These are phyloP conservation scores for Galerina sulciceps DNA, from an alignment of 768 basidiomycete genomes.

Conservation along the genomic window DNA sequence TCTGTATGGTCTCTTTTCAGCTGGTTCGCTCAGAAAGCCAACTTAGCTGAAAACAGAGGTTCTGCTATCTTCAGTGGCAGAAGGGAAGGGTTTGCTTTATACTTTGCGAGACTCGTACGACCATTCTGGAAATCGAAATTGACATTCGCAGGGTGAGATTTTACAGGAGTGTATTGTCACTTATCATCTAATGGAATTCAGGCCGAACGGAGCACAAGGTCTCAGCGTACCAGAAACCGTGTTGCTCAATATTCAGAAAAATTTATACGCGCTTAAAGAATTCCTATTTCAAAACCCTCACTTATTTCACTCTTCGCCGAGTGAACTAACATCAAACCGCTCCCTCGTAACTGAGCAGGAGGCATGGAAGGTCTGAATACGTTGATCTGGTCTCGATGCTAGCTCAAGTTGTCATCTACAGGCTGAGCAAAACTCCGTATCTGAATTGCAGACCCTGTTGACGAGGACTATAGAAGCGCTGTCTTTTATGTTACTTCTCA, in stretches of 20 bases:
- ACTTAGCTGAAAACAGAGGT: constrained; percentile 66
- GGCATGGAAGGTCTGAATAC: constrained; percentile 76
- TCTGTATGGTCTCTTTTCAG: constrained; percentile 1
- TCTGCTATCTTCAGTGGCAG: constrained; percentile 84
- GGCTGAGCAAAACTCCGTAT: constrained; percentile 85
- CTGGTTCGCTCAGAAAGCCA: background rate
- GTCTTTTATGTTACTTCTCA: constrained; percentile 89
- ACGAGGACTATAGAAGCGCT: constrained; percentile 91
- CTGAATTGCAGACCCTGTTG: constrained; percentile 75
- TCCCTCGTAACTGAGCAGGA: constrained; percentile 74
- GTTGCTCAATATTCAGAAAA: constrained; percentile 76
- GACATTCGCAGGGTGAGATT: constrained; percentile 53
- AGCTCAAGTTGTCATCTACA: constrained; percentile 28
- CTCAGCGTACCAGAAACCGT: constrained; percentile 65
- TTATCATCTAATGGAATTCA: background rate
- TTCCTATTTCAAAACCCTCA: constrained; percentile 84
- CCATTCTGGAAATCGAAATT: constrained; percentile 89
- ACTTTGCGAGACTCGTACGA: constrained; percentile 82
- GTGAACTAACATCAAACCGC: constrained; percentile 64
- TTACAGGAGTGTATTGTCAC: background rate
- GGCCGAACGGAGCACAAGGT: constrained; percentile 47
- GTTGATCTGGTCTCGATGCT: background rate
- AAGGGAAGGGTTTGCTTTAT: constrained; percentile 86
- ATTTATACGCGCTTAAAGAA: constrained; percentile 75
- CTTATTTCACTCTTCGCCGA: constrained; percentile 81